These are phyloP conservation scores for Friedmanniomyces simplex DNA, from an alignment of 495 filamentous ascomycete genomes.

Conservation along the genomic window DNA sequence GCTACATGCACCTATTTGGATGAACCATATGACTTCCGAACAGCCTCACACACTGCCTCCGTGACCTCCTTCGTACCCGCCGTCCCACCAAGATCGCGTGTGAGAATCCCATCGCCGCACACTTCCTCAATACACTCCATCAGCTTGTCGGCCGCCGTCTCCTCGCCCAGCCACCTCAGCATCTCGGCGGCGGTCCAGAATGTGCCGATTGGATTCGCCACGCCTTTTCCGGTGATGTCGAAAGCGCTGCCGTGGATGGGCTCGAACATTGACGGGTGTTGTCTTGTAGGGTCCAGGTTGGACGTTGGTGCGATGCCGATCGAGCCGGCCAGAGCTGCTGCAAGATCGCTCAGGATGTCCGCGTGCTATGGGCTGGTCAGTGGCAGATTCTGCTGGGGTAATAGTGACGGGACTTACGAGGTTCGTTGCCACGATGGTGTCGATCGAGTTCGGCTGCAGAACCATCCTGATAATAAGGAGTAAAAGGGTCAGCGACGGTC, in stretches of 20 bases:
- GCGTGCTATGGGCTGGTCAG: conserved; percentile 21
- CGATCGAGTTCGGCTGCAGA: conserved; percentile 27
- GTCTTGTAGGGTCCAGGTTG: conserved; percentile 52
- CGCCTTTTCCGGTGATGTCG: conserved; percentile 60
- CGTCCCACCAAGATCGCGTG: conserved; percentile 48
- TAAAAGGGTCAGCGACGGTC: no score
- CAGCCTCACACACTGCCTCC: conserved; percentile 45
- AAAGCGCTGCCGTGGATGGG: conserved; percentile 58
- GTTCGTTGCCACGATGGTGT: conserved; percentile 36
- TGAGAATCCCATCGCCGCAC: conserved; percentile 45
- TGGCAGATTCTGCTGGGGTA: no score
- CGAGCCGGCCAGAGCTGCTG: conserved; percentile 33
- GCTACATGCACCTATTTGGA: no score
- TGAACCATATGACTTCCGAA: conserved; percentile 5
- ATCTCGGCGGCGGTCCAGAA: conserved; percentile 63
- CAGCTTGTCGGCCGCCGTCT: conserved; percentile 43
- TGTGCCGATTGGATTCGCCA: conserved; percentile 61
- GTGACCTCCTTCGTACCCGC: conserved; percentile 50
- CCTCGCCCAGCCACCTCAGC: conserved; percentile 54
- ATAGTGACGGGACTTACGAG: conserved; percentile 11
- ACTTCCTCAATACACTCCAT: conserved; percentile 52
- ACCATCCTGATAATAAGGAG: conserved; percentile 23
- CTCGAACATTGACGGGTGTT: conserved; percentile 56
- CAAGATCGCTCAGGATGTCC: conserved; percentile 39
- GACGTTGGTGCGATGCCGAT: conserved; percentile 42